Base-by-base conservation (phyloP, 169 alveolate species). In the Hepatocystis sp. region DNA sequence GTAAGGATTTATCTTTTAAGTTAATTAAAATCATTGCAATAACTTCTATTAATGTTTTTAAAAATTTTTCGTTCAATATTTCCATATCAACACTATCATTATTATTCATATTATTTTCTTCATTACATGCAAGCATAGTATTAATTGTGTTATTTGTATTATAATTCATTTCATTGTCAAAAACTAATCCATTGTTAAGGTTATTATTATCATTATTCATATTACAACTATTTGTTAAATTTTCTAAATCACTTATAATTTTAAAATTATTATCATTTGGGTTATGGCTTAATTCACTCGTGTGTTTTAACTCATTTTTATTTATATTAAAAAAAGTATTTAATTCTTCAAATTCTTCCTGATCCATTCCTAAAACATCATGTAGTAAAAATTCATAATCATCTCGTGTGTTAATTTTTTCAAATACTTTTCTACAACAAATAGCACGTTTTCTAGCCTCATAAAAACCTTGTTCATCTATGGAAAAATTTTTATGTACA, bases 11-110 rank as follows among this genome's bases (percentile, higher is more conserved):
- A 25, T 71, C 66, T 8, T 71, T 71, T 56, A 71, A 56, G 40
- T 71, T 71, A 39, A 61, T 71, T 56, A 71, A 60, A 56, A 71
- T 71, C 86, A 71, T 71, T 71, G 55, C 86, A 61, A 71, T 71
- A 51, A 76, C 86, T 58, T 71, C 86, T 36, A 56, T 71, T 27
- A 76, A 56, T 42, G 58, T 71, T 58, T 71, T 71, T 58, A 71
- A 58, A 71, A 56, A 71, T 49, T 71, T 60, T 25, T 71, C 86
- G 51, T 71, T 71, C 13, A 76, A 71, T 71, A 71, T 71, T 71
- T 58, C 58, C n/a, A 56, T 51, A 25, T 71, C 86, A n/a, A 53
- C 13, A 36, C 17, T 39, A 30, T 32, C 34, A 67, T 28, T 46
- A 58, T 15, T 39, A 5, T 4, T 49, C 25, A 34, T 71, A 21